These are phyloP conservation scores for Saccharomyces pastorianus DNA, from an alignment of 1,139 yeast genomes.

Conservation along the genomic window DNA sequence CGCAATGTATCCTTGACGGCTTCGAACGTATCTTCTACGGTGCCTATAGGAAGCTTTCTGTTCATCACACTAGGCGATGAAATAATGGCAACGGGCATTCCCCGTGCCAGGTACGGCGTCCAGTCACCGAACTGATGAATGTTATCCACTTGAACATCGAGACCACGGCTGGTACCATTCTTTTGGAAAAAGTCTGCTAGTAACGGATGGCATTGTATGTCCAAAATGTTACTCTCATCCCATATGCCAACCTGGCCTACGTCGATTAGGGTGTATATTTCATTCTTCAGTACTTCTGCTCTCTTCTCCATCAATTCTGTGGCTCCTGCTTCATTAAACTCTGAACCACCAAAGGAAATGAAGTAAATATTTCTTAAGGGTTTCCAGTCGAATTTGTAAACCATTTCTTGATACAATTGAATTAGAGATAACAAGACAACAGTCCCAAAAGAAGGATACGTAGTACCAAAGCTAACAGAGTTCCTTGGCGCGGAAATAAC, in stretches of 20 bases:
- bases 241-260: constrained; percentile 39
- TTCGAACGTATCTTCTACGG: constrained; percentile 64
- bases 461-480: constrained; percentile 67
- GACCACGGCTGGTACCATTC: constrained; percentile 16
- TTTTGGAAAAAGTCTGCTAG: constrained; percentile 37
- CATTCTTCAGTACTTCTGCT: constrained; percentile 45
- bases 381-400: constrained; percentile 63
- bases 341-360: constrained; percentile 78
- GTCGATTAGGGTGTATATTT: constrained; percentile 70
- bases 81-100: constrained; percentile 55
- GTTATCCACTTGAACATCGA: constrained; percentile 22
- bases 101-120: constrained; percentile 46
- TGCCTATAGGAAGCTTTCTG: constrained; percentile 44
- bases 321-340: constrained; percentile 78
- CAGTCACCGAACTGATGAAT: constrained; percentile 54
- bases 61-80: constrained; percentile 35
- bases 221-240: constrained; percentile 58
- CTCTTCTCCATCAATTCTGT: constrained; percentile 69
- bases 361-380: constrained; percentile 81
- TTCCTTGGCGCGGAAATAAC: constrained; percentile 83
- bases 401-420: constrained; percentile 61
- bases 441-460: constrained; percentile 68
- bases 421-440: constrained; percentile 65
- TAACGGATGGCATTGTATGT: constrained; percentile 60
- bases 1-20: constrained; percentile 39